Percentiles rank a stretch among this genome's conserved stretches.
Evolutionary conservation across 208 protist genomes (phyloP).

Genomic region (Leishmania guyanensis): DNA sequence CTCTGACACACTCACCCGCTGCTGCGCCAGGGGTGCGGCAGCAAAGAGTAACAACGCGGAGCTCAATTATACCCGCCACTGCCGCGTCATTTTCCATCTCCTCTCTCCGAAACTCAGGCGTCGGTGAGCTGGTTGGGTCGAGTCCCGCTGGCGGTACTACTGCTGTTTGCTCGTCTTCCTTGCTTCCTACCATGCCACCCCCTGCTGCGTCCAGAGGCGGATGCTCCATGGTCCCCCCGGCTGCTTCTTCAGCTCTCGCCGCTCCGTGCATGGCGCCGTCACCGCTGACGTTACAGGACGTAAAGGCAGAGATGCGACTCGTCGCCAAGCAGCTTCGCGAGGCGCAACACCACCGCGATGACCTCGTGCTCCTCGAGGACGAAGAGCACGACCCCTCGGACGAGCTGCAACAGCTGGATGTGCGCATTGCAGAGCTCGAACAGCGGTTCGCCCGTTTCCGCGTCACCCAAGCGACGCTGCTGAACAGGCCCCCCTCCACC

Average conservation of each 20-base stretch:
- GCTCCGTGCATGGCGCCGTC: conserved; percentile 3
- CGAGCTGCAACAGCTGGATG: conserved; percentile 48
- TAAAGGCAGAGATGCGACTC: conserved; percentile 54
- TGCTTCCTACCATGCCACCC: background rate
- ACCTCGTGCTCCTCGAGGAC: conserved; percentile 71
- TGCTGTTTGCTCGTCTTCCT: background rate
- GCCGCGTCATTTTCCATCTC: background rate
- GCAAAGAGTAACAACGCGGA: background rate
- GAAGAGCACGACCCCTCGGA: conserved; percentile 60
- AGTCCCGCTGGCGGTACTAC: background rate
- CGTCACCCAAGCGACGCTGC: conserved; percentile 41
- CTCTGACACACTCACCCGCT: background rate
- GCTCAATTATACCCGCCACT: background rate
- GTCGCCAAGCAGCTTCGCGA: conserved; percentile 48
- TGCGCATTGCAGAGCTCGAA: conserved; percentile 48
- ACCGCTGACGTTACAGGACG: conserved; percentile 26
- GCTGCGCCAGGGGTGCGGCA: background rate
- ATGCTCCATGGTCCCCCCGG: background rate
- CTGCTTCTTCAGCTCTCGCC: background rate
- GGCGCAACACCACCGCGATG: conserved; percentile 65
- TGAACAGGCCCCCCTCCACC: conserved; percentile 38
- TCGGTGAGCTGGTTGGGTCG: background rate
- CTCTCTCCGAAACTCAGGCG: background rate
- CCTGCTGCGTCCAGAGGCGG: background rate
- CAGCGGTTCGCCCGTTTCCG: conserved; percentile 49